These are phyloP conservation scores for Dactylellina sp. DNA, from an alignment of 2,329 filamentous ascomycete genomes.

Conservation along the genomic window DNA sequence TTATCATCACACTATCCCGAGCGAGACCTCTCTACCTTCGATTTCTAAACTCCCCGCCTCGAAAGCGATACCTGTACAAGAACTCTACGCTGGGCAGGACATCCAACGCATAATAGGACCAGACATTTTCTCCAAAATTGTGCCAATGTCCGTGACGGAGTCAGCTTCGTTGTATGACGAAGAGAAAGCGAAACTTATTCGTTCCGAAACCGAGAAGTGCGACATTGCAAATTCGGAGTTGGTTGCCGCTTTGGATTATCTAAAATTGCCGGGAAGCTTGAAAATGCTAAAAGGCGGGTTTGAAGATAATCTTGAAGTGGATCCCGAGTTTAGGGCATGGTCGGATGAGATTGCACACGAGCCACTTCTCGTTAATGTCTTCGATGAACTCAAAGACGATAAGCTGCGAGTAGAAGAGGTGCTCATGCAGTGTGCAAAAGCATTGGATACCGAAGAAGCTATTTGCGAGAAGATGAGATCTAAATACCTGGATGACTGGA, in stretches of 20 bases:
- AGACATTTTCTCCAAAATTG: conserved; percentile 95
- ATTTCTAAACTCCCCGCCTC: conserved; percentile 93
- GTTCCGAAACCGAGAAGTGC: conserved; percentile 92
- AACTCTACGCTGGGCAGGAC: conserved; percentile 95
- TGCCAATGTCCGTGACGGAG: conserved; percentile 94
- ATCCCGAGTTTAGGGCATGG: conserved; percentile 93
- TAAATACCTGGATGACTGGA: conserved; percentile 96
- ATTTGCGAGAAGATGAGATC: conserved; percentile 99
- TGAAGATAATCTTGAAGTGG: conserved; percentile 82
- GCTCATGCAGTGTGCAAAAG: conserved; percentile 84
- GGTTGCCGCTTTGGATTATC: conserved; percentile 92
- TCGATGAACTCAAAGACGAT: conserved; percentile 81
- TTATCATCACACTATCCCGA: conserved; percentile 91
- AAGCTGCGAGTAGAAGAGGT: conserved; percentile 79
- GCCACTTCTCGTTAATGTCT: conserved; percentile 79
- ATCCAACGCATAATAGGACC: conserved; percentile 97
- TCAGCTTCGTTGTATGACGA: conserved; percentile 97
- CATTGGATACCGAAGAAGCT: conserved; percentile 95
- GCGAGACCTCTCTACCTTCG: conserved; percentile 81
- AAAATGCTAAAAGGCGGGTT: conserved; percentile 93
- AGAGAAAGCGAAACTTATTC: conserved; percentile 94
- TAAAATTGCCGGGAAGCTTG: conserved; percentile 87
- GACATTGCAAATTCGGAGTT: conserved; percentile 95
- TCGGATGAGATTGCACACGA: conserved; percentile 86
- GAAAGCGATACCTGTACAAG: conserved; percentile 95